phyloP scores from a whole-genome alignment of 2,329 filamentous ascomycete species.

The Cercospora sojina region DNA sequence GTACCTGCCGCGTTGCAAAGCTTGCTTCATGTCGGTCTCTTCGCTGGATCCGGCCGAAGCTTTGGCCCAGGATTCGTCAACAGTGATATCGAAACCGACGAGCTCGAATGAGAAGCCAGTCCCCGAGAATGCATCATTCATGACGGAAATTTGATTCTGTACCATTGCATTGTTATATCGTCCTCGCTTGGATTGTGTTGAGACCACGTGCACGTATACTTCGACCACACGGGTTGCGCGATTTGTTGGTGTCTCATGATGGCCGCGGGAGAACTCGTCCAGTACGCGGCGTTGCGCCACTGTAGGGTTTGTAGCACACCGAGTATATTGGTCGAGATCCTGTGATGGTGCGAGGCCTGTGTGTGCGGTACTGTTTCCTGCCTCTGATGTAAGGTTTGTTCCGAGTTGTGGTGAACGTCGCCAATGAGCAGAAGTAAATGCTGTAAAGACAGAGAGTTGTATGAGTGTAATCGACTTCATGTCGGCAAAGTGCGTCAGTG shows the following conservation, averaged over 20 bases:
- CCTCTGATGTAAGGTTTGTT: background rate
- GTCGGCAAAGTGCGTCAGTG: background rate
- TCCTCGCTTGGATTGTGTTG: slow-evolving; percentile 35
- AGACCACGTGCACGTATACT: slow-evolving; percentile 44
- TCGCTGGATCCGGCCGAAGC: slow-evolving; percentile 46
- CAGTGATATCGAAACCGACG: slow-evolving; percentile 50
- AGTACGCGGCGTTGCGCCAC: slow-evolving; percentile 1
- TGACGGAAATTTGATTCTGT: slow-evolving; percentile 33
- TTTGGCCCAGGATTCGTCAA: slow-evolving; percentile 54
- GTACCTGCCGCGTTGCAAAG: slow-evolving; percentile 54
- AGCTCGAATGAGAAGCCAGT: slow-evolving; percentile 50
- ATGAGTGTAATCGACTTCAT: slow-evolving; percentile 9
- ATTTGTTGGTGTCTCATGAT: background rate
- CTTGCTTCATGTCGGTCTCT: slow-evolving; percentile 48
- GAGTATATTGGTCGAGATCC: background rate
- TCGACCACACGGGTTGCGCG: slow-evolving; percentile 2
- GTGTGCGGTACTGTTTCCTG: background rate
- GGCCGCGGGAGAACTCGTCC: slow-evolving; percentile 4
- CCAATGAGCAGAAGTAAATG: slow-evolving; percentile 2
- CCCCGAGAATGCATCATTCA: slow-evolving; percentile 44
- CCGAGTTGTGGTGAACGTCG: background rate
- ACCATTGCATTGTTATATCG: slow-evolving; percentile 41
- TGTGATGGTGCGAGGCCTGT: background rate
- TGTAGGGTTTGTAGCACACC: slow-evolving; percentile 3
- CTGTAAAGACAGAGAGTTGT: background rate